A percentile compares a stretch with the other conserved stretches of the same genome.
These are phyloP conservation scores for Tulasnella sp. DNA, from an alignment of 768 basidiomycete genomes.

Conservation along the genomic window DNA sequence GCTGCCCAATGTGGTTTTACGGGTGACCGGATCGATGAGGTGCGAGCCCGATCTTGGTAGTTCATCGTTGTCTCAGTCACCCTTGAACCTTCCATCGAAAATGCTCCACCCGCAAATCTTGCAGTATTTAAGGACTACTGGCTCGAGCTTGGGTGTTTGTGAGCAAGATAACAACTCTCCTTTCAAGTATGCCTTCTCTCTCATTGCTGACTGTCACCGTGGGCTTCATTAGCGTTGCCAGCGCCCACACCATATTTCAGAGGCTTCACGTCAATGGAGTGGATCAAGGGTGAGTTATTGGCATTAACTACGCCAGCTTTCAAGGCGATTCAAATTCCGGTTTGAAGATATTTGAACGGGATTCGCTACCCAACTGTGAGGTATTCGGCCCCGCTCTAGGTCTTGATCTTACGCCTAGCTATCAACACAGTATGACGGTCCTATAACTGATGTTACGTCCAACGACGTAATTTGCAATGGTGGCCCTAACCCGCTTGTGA, in stretches of 20 bases:
- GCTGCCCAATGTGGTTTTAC: neutral
- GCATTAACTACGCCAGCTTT: neutral
- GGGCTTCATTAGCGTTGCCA: conserved; percentile 3
- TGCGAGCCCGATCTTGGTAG: neutral
- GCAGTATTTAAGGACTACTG: neutral
- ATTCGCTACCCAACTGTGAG: conserved; percentile 30
- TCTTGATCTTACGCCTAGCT: neutral
- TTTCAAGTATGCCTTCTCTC: neutral
- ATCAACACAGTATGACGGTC: conserved; percentile 44
- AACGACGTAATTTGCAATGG: conserved; percentile 64
- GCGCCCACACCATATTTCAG: conserved; percentile 57
- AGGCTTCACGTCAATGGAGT: conserved; percentile 27
- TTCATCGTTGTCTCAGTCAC: neutral
- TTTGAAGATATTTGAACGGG: conserved; percentile 22
- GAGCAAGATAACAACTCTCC: neutral
- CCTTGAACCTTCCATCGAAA: neutral
- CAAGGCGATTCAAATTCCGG: neutral
- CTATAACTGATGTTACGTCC: conserved; percentile 60
- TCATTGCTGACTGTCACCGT: neutral
- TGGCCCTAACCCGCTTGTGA: conserved; percentile 55
- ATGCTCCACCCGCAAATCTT: neutral
- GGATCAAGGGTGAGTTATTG: conserved; percentile 26
- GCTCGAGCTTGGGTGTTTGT: neutral
- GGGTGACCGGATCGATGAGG: neutral
- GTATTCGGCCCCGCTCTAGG: neutral